Evolutionary conservation across 2,329 filamentous ascomycete genomes (phyloP), one percentile per base, ranked within the genome.

Genomic region (Curvularia sp.): DNA sequence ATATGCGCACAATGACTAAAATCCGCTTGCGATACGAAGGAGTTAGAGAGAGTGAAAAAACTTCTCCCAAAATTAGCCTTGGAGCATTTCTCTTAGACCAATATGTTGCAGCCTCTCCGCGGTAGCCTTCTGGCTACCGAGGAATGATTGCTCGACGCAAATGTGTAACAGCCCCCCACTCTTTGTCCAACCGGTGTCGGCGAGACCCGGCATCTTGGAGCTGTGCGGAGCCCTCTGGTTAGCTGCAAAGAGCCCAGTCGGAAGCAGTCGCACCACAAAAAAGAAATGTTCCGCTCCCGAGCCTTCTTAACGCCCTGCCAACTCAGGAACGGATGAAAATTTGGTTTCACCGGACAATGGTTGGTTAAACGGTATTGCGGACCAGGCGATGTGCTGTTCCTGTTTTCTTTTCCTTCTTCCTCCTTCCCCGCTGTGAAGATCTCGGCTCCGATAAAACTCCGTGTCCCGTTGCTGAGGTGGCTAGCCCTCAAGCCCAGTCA

Each of bases 141-240:
- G 27, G 27, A 19, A 30, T 18, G 42, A 45, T 46, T 46, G 43
- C 25, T 46, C 43, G 25, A 46, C 19, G 27, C 25, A 46, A 46
- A 46, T 25, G 32, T 49, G 46, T 49, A 25, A 32, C 30, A n/a
- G 8, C n/a, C 46, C 46, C 46, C 46, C 46, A 49, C 46, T 21
- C 34, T 42, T 32, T 21, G 36, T 12, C 28, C n/a, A 30, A 36
- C 27, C 48, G 42, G 58, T 50, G 41, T 60, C 58, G 58, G 58
- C 58, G 58, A 60, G 58, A 53, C 50, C 47, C 58, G 58, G 55
- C 55, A 45, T 38, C 25, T 38, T 21, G 58, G 55, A 28, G 42
- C 50, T 45, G 43, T 15, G 53, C 55, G 49, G 55, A 49, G 27
- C 34, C 32, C 25, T 32, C 25, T 32, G 25, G 23, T 25, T 41